Percentiles rank a stretch among this genome's conserved stretches.
Evolutionary conservation across 345 rosid species (phyloP).

Genomic region (Murraya koenigii): DNA sequence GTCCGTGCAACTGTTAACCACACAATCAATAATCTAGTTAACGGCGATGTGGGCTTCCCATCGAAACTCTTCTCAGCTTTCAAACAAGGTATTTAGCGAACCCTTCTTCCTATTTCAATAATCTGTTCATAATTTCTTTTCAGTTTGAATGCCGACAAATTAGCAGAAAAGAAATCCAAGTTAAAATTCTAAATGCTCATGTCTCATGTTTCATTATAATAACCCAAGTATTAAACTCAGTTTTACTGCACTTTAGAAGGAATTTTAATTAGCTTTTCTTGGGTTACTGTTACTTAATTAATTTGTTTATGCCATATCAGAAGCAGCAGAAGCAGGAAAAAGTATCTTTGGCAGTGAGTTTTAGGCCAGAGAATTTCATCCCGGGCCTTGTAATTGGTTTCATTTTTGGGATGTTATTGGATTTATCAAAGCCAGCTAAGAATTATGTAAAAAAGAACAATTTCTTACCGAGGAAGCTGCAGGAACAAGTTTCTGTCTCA

Average conservation of each 20-base stretch:
- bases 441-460: constrained; percentile 47
- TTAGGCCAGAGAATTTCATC: constrained; percentile 70
- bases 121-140: neutral
- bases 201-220: neutral
- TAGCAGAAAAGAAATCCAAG: neutral
- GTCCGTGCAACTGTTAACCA: neutral
- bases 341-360: constrained; percentile 58
- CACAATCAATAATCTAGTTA: neutral
- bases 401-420: constrained; percentile 74
- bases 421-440: constrained; percentile 54
- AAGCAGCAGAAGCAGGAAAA: constrained; percentile 52
- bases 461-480: constrained; percentile 54
- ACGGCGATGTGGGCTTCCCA: constrained; percentile 34
- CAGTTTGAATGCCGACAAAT: constrained; percentile 2
- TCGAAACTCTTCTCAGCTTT: constrained; percentile 24
- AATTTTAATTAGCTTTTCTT: neutral
- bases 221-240: neutral
- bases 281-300: neutral
- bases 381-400: constrained; percentile 86
- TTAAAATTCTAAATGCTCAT: neutral
- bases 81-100: constrained; percentile 24
- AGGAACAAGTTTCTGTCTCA: constrained; percentile 36
- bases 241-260: neutral
- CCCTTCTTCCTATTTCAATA: neutral
- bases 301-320: constrained; percentile 9